Base-by-base conservation (phyloP, 352 stramenopile species). In the Saprolegnia diclina region DNA sequence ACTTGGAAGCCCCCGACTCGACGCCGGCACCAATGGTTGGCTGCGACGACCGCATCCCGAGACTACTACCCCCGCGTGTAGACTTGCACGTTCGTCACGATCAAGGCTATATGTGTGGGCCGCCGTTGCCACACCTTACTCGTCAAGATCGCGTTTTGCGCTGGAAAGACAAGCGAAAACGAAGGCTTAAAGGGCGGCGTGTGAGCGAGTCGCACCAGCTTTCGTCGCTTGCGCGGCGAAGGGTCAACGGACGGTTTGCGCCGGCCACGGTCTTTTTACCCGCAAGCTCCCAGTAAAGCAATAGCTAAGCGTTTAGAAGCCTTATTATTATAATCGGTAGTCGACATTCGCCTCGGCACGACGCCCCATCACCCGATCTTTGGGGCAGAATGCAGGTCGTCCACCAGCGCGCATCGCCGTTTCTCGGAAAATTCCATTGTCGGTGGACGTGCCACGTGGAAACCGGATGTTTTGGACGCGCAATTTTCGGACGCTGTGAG, bases 161-260 rank as follows among this genome's bases (percentile, higher is more conserved):
- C 4, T 59, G 52, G 52, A 59, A 59, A 40, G 52, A 59, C 11
- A 59, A 59, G n/a, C 52, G 52, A 16, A 59, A 59, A 40, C 52
- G 52, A 42, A 14, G 52, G 11, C 52, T 59, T 4, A 59, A 59
- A 24, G 35, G 35, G 35, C 11, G 52, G 35, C 52, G 24, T 3
- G 11, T 59, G 11, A 59, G 52, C 52, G 16, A 21, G 13, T 59
- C 52, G 19, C 52, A 59, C 35, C 52, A 59, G 19, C 11, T 19
- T 24, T 59, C 52, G 24, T 59, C 52, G 19, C 24, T 35, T 9
- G 11, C 1, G 24, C 52, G 52, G 11, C 35, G 11, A 26, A 16
- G 52, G n/a, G 16, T 59, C 11, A 59, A 59, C n/a, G 52, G 52
- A 26, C 52, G 52, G 35, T 59, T 59, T 24, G 52, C 52, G 11